A percentile compares a stretch with the other conserved stretches of the same genome.
phyloP scores from a whole-genome alignment of 1,139 yeast species.

The Scheffersomyces cryptocercus region DNA sequence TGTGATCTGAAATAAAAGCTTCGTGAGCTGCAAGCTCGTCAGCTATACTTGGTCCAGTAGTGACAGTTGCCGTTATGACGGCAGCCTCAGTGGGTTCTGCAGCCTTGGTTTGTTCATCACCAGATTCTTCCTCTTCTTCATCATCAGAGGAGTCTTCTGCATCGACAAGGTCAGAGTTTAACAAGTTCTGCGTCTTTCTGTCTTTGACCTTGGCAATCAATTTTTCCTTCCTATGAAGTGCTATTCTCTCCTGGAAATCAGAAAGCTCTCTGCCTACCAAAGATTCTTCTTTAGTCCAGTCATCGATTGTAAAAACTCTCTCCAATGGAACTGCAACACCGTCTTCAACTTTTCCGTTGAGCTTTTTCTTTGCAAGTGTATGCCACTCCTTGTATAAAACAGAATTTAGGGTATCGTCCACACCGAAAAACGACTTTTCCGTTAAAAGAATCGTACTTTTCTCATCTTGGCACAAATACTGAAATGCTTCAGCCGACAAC shows the following conservation, averaged over 20 bases:
- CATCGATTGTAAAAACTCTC: slow-evolving; percentile 29
- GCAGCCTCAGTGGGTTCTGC: slow-evolving; percentile 1
- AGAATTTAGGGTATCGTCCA: slow-evolving; percentile 24
- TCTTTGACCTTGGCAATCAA: slow-evolving; percentile 57
- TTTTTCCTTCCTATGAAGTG: slow-evolving; percentile 44
- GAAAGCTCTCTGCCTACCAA: slow-evolving; percentile 52
- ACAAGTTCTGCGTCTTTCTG: slow-evolving; percentile 53
- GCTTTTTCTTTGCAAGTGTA: slow-evolving; percentile 34
- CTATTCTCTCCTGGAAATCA: slow-evolving; percentile 47
- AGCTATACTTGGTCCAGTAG: slow-evolving; percentile 7
- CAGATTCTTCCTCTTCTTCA: slow-evolving; percentile 30
- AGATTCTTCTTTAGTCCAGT: slow-evolving; percentile 48
- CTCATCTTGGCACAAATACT: slow-evolving; percentile 61
- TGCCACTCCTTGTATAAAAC: slow-evolving; percentile 62
- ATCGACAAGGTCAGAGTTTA: slow-evolving; percentile 43
- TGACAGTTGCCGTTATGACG: neutral
- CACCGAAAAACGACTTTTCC: slow-evolving; percentile 49
- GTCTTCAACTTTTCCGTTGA: slow-evolving; percentile 48
- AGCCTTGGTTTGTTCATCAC: slow-evolving; percentile 9
- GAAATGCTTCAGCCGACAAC: slow-evolving; percentile 56
- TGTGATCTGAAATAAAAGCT: slow-evolving; percentile 41
- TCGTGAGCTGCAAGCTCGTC: slow-evolving; percentile 43
- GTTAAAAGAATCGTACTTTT: slow-evolving; percentile 74
- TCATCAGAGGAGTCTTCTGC: slow-evolving; percentile 43
- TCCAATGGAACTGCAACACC: slow-evolving; percentile 61